Conservation (phyloP, 2,329 filamentous ascomycete species). For the Fusarium illudens region DNA sequence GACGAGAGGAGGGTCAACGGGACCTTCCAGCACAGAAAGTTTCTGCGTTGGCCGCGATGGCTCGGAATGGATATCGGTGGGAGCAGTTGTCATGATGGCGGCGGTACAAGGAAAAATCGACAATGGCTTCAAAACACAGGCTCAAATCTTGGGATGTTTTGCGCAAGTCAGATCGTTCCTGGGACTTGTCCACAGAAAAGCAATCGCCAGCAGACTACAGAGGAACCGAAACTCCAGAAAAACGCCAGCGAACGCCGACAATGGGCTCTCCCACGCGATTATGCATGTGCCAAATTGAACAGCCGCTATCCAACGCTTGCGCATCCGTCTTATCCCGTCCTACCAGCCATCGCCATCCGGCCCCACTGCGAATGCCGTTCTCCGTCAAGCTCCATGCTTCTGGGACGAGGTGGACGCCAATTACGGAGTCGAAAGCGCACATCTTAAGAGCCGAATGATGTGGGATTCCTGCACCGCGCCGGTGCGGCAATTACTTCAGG, state of each 20-base stretch:
- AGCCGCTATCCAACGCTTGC: conserved; percentile 26
- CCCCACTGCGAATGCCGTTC: conserved; percentile 34
- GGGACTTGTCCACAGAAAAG: not conserved
- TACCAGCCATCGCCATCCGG: conserved; percentile 19
- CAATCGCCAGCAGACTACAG: not conserved
- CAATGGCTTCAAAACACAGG: not conserved
- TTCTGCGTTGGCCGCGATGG: conserved; percentile 47
- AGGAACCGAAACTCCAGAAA: conserved; percentile 1
- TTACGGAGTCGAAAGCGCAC: conserved; percentile 22
- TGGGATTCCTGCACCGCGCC: conserved; percentile 10
- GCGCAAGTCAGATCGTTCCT: not conserved
- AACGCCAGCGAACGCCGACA: conserved; percentile 5
- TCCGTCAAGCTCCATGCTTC: conserved; percentile 29
- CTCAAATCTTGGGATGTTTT: conserved; percentile 3
- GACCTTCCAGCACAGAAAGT: conserved; percentile 72
- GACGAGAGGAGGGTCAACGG: conserved; percentile 72
- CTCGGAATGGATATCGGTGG: conserved; percentile 42
- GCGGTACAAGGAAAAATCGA: not conserved
- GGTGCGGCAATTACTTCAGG: conserved; percentile 36
- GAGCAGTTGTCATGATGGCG: conserved; percentile 44
- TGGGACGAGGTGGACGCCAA: conserved; percentile 20
- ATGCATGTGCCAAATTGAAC: conserved; percentile 24
- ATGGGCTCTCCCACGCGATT: conserved; percentile 26
- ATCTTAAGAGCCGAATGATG: conserved; percentile 6
- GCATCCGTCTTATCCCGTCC: conserved; percentile 35